Evolutionary conservation across 129 eudicot species (phyloP), one percentile per base, ranked within the genome.

Genomic region (Flaveria linearis): DNA sequence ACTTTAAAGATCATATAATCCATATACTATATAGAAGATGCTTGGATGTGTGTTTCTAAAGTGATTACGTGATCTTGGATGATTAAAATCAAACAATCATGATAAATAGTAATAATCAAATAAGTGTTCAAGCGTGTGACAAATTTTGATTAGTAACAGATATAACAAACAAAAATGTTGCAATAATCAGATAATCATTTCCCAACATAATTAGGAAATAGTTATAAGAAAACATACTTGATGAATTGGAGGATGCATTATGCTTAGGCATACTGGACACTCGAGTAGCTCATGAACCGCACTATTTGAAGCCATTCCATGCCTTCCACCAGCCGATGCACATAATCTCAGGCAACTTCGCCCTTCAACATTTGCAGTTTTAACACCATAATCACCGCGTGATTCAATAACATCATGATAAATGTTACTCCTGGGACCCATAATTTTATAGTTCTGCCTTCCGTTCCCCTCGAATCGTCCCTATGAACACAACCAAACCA

Each of bases 191-290:
- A n/a, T n/a, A n/a, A n/a, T n/a, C 56, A 17, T 53, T 7, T 53
- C 61, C 12, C 18, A 53, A 53, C 26, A 53, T 17, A 1, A 53
- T 5, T 53, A 53, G 2, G 61, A 53, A 53, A 53, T 12, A 49
- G 3, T 4, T 49, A 3, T 4, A 49, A 13, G 53, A 42, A 9
- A 11, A 60, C 17, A 2, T 74, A 84, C 95, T 84, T 89, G 95
- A 76, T 84, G 91, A 80, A 89, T 89, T 22, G 91, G 95, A 14
- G 95, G 95, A 18, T 78, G 87, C 95, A 89, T 89, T 53, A 77
- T 39, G 74, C 83, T 84, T 58, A 81, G 43, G 76, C 95, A 89
- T 23, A 86, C 84, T 18, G 95, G 91, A 72, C 95, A 89, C 73
- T 89, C 95, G 6, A 72, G 76, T 72, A 72, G 67, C 65, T 86